Evolutionary conservation across 106 monocot species (phyloP), one percentile per base, ranked within the genome.

Genomic region (Dioscorea dumetorum): DNA sequence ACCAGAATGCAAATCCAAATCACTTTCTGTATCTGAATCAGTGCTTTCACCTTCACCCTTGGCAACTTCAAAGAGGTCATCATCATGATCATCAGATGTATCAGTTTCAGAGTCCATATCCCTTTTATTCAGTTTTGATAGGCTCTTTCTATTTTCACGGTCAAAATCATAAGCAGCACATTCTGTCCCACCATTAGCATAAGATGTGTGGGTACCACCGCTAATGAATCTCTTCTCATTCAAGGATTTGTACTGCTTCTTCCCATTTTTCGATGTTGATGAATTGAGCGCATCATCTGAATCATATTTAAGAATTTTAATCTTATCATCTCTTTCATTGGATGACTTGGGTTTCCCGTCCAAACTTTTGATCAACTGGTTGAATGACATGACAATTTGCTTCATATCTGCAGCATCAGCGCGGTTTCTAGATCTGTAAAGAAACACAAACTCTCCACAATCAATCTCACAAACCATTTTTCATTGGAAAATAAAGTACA

Each of bases 21-120:
- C 99, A 61, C 85, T 93, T 81, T 93, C 99, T 22, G 97, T 89
- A 48, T 92, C 91, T 28, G 97, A 97, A 61, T 64, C 78, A 66
- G 77, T 85, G 70, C 71, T 90, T 61, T 85, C 87, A 57, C 76
- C 78, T 54, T 82, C 87, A 72, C 58, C 74, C 62, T 73, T 78
- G 61, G 75, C 77, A 81, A 82, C 86, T 58, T 87, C 90, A 57
- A 82, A 86, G 57, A 87, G 80, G 51, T 79, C 80, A 77, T 70
- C 70, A 22, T 78, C 83, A 76, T 71, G 72, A 33, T 87, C 87
- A 67, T 89, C 92, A 72, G 99, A 99, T 22, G 99, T 79, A 75
- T 99, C 99, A 73, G 85, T 87, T 32, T 82, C 93, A 71, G 93
- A 90, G 76, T 80, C 74, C 58, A 79, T 60, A 59, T 77, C 52